Conservation (phyloP, 495 filamentous ascomycete genomes). For the Letharia columbiana region DNA sequence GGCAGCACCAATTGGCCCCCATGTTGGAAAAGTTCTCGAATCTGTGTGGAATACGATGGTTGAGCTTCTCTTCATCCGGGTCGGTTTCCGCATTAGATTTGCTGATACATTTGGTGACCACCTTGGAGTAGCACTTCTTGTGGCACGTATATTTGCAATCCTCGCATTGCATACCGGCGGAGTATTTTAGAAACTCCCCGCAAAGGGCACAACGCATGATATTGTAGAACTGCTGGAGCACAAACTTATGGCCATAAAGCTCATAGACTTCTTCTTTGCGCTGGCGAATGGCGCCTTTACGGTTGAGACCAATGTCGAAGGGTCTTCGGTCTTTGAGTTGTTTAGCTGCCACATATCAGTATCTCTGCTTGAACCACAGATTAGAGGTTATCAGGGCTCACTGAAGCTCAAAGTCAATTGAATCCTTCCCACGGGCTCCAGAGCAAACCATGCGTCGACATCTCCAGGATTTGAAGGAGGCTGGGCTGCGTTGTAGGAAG, state of each 20-base stretch:
- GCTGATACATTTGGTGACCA: conserved; percentile 99
- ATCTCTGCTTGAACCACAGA: background rate
- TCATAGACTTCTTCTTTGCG: conserved; percentile 96
- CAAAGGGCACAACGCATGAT: conserved; percentile 99
- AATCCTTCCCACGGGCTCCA: conserved; percentile 89
- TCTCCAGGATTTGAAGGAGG: conserved; percentile 49
- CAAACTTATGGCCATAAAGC: conserved; percentile 98
- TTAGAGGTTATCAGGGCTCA: conserved; percentile 34
- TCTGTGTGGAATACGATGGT: conserved; percentile 95
- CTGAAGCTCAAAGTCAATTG: conserved; percentile 81
- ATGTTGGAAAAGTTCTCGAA: conserved; percentile 93
- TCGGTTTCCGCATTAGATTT: conserved; percentile 97
- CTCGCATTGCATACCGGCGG: conserved; percentile 96
- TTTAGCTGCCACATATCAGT: conserved; percentile 49
- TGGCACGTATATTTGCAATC: conserved; percentile 99
- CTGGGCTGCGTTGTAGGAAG: conserved; percentile 28
- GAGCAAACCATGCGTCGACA: conserved; percentile 93
- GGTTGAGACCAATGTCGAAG: conserved; percentile 80
- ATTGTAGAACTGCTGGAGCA: conserved; percentile 97
- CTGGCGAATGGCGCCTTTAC: conserved; percentile 93
- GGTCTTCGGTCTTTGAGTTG: conserved; percentile 59
- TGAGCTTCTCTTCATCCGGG: conserved; percentile 98
- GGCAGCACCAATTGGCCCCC: conserved; percentile 98
- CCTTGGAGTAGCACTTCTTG: conserved; percentile 88
- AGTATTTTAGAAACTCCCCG: conserved; percentile 97